These are phyloP conservation scores for Boletus bicolor DNA, from an alignment of 768 basidiomycete genomes.

Conservation along the genomic window DNA sequence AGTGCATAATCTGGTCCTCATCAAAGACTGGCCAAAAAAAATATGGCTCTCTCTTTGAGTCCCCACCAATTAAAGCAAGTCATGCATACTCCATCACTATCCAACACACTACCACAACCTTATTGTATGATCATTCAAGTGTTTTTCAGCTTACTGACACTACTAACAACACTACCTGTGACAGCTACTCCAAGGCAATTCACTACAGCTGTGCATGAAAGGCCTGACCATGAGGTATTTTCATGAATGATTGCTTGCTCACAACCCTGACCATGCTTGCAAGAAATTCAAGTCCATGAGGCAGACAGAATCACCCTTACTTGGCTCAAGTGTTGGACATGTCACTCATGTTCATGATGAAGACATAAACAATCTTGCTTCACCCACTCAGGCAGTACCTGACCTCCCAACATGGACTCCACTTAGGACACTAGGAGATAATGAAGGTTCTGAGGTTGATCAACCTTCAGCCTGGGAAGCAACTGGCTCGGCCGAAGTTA, in stretches of 20 bases:
- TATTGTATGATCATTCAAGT: slow-evolving; percentile 11
- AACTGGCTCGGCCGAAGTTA: not conserved
- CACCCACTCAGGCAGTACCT: not conserved
- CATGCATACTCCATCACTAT: not conserved
- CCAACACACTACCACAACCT: not conserved
- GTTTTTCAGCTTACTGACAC: not conserved
- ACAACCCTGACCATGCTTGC: slow-evolving; percentile 3
- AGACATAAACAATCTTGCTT: not conserved
- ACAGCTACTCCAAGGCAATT: slow-evolving; percentile 20
- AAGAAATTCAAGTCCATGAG: slow-evolving; percentile 10
- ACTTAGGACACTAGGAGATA: not conserved
- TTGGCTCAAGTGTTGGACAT: slow-evolving; percentile 3
- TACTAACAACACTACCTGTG: not conserved
- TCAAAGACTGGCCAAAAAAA: not conserved
- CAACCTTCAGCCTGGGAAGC: not conserved
- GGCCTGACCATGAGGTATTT: slow-evolving; percentile 12
- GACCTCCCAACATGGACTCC: slow-evolving; percentile 29
- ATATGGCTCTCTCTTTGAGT: slow-evolving; percentile 22
- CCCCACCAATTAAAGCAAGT: slow-evolving; percentile 7
- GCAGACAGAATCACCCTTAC: slow-evolving; percentile 2
- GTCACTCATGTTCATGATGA: not conserved
- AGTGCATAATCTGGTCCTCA: not conserved
- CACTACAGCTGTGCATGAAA: slow-evolving; percentile 2
- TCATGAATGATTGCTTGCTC: not conserved
- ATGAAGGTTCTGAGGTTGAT: slow-evolving; percentile 7